These are phyloP conservation scores for Sarcodon sp. DNA, from an alignment of 768 basidiomycete genomes.

Conservation along the genomic window DNA sequence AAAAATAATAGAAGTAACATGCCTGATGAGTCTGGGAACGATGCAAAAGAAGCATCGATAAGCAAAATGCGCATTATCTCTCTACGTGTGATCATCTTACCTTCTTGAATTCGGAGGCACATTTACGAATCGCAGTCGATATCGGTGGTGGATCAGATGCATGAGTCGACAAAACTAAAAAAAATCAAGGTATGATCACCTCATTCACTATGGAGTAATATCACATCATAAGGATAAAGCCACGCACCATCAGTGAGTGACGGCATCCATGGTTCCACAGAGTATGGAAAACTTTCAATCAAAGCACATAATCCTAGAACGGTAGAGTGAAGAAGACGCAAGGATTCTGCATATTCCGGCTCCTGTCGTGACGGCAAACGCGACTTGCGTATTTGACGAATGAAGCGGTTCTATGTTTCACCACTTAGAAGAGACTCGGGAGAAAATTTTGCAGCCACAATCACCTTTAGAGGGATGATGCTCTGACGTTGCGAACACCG, in stretches of 20 bases:
- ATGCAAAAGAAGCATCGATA: constrained; percentile 1
- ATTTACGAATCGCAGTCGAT: constrained; percentile 79
- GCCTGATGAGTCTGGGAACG: constrained; percentile 22
- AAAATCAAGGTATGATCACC: not conserved
- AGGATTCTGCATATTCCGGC: constrained; percentile 54
- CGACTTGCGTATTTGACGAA: constrained; percentile 43
- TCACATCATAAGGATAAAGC: not conserved
- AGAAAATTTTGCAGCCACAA: constrained; percentile 3
- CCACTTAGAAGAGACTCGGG: constrained; percentile 2
- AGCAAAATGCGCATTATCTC: not conserved
- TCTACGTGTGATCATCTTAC: constrained; percentile 20
- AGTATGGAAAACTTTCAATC: constrained; percentile 45
- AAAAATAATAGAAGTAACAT: not conserved
- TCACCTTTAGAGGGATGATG: constrained; percentile 74
- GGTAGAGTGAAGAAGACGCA: constrained; percentile 66
- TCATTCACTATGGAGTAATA: not conserved
- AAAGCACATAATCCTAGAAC: constrained; percentile 36
- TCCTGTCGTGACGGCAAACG: constrained; percentile 59
- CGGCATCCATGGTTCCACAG: constrained; percentile 40
- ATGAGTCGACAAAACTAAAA: constrained; percentile 57
- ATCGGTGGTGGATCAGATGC: constrained; percentile 83
- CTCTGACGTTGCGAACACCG: constrained; percentile 84
- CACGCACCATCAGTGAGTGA: constrained; percentile 59
- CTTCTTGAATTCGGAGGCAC: constrained; percentile 80
- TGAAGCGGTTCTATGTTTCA: constrained; percentile 60